Evolutionary conservation across 805 yeast genomes (phyloP), one percentile per base, ranked within the genome.

Genomic region (Starmerella apicola): DNA sequence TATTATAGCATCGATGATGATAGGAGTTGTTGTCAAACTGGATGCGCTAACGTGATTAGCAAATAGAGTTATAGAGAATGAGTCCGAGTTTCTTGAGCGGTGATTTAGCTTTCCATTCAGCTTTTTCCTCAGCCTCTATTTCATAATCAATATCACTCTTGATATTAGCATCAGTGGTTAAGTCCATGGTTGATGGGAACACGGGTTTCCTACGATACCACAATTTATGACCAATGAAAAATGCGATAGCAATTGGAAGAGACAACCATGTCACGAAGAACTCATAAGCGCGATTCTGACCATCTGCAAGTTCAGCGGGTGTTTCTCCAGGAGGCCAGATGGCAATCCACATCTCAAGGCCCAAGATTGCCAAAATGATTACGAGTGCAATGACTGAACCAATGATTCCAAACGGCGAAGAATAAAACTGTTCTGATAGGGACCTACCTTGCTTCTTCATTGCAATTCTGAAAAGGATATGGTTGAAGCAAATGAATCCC

Each of bases 331-430:
- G 52, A 40, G 94, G 94, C 68, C 67, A 81, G 32, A 80, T 62
- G 7, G 91, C 85, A 43, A 78, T 68, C 83, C 86, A 82, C 65
- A 83, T 79, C 63, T 81, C 86, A 18, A 85, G 82, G 39, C 72
- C 62, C 45, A 84, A 64, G 45, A 82, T 78, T 39, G 79, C 57
- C 21, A 70, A 26, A 56, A 76, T 76, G 53, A 84, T 61, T 20
- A 58, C 44, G 10, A 73, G 53, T 39, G 88, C 88, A 57, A 71
- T 71, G 48, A 56, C 60, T 0, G 93, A 78, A 34, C 94, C 94
- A 49, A 57, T 59, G 25, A 76, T 60, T 51, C 94, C 94, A 36
- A 70, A 64, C 42, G 78, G 79, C 3, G 94, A 70, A 29, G 64
- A 65, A 60, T 73, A 83, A 1, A 79, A 67, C 39, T 82, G 64